These are phyloP conservation scores for Penicillium cosmopolitanum DNA, from an alignment of 495 filamentous ascomycete species.

Conservation along the genomic window DNA sequence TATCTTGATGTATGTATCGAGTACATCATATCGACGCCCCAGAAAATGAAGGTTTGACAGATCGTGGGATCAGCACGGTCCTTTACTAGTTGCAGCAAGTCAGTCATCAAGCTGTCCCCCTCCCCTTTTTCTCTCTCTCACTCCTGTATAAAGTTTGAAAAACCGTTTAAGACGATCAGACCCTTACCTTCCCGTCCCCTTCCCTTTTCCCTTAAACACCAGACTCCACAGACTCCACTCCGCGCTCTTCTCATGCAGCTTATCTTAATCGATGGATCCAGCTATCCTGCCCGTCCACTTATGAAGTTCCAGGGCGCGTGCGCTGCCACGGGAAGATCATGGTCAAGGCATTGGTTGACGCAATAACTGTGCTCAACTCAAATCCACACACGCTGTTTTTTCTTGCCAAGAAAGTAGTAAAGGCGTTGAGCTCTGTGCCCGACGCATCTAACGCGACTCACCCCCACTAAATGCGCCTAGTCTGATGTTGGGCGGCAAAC, in stretches of 20 bases:
- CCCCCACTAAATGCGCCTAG: neutral
- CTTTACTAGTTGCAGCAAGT: neutral
- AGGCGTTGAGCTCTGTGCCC: neutral
- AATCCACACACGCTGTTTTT: neutral
- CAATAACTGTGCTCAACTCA: neutral
- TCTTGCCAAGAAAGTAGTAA: neutral
- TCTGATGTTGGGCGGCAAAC: neutral
- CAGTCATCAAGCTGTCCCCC: neutral
- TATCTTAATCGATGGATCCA: conserved; percentile 15
- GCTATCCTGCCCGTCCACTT: conserved; percentile 10
- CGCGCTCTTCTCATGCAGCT: conserved; percentile 19
- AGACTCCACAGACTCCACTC: neutral
- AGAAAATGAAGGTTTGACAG: too few relatives aligned
- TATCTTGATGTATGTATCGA: too few relatives aligned
- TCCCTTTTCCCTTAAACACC: conserved; percentile 2
- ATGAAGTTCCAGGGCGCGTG: conserved; percentile 1
- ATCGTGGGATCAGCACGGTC: neutral
- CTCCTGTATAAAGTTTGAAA: conserved; percentile 10
- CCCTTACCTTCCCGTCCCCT: conserved; percentile 9
- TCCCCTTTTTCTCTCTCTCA: neutral
- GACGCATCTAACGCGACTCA: neutral
- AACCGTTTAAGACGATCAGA: conserved; percentile 21
- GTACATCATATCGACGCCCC: too few relatives aligned
- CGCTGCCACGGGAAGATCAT: conserved; percentile 8
- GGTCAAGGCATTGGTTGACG: neutral